These are phyloP conservation scores for Corymbia calophylla DNA, from an alignment of 441 rosid genomes.

Conservation along the genomic window DNA sequence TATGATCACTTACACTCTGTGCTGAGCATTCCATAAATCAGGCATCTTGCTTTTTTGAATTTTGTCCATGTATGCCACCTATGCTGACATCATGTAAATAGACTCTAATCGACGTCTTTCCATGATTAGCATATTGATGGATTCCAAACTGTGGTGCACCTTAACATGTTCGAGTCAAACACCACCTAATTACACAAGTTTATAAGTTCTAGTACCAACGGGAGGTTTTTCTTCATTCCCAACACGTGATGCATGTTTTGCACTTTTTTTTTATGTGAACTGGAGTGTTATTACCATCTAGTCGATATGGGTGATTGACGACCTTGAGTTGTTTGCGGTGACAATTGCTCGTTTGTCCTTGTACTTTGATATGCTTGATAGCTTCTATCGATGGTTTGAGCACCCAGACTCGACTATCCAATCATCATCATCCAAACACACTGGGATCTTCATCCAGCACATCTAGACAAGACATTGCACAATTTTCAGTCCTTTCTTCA, in stretches of 20 bases:
- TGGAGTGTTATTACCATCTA: not conserved
- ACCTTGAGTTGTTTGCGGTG: not conserved
- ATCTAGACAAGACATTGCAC: too few species aligned
- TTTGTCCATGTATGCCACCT: not conserved
- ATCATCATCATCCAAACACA: not conserved
- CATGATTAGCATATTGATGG: too few species aligned
- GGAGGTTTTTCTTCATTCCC: not conserved
- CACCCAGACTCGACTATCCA: not conserved
- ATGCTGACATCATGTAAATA: not conserved
- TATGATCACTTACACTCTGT: too few species aligned
- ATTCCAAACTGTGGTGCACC: not conserved
- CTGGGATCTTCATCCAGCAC: too few species aligned
- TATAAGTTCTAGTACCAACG: not conserved
- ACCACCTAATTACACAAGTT: not conserved
- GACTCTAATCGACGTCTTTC: not conserved
- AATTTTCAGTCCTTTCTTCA: too few species aligned
- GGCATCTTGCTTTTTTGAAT: not conserved
- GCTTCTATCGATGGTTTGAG: not conserved
- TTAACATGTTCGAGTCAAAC: not conserved
- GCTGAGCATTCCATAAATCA: not conserved
- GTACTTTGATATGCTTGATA: not conserved
- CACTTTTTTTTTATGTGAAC: not conserved
- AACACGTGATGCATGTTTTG: not conserved
- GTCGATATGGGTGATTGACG: not conserved
- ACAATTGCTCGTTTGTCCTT: not conserved